Base-by-base conservation (phyloP, 805 yeast genomes). In the Yarrowia keelungensis region DNA sequence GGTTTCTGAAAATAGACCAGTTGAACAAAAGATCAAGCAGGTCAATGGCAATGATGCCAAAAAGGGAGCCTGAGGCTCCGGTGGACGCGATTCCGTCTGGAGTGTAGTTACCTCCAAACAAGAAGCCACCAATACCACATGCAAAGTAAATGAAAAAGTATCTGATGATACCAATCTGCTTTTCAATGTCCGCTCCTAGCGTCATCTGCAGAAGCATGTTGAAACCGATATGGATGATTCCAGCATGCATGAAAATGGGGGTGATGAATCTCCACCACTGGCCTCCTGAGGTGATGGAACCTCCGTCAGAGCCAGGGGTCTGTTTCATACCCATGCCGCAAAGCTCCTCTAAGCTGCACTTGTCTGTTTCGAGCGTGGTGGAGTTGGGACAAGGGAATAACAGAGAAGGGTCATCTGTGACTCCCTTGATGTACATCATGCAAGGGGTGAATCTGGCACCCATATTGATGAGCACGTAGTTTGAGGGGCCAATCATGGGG, bases 401-500 rank as follows among this genome's bases (percentile, higher is more conserved):
- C 41, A 85, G 73, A 2, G 79, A 69, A 2, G 82, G 71, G 69
- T 80, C 81, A 71, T 84, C 80, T 8, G 91, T 87, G 62, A 87
- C 75, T 4, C 81, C 83, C 36, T 75, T 73, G 35, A 88, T 80
- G 47, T 76, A 73, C 54, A 84, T 84, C 91, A 89, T 87, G 74
- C 93, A 89, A 0, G 92, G 91, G 1, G 84, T 82, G 75, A 87
- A 89, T 39, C 92, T 76, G 2, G 91, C 88, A 1, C 93, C 93
- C 84, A 87, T 83, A 72, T 86, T 84, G 69, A 89, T 87, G 74
- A 86, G 82, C 0, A 88, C 79, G 73, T 87, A 87, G 0, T 88
- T 78, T 2, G 91, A 87, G 12, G 93, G 93, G 0, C 93, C 93
- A 36, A 89, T 75, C 92, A 89, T 89, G 7, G 92, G 93, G 75